Evolutionary conservation across 225 moss, liverwort and hornwort species (phyloP).

Genomic region (Pseudisothecium myosuroides): DNA sequence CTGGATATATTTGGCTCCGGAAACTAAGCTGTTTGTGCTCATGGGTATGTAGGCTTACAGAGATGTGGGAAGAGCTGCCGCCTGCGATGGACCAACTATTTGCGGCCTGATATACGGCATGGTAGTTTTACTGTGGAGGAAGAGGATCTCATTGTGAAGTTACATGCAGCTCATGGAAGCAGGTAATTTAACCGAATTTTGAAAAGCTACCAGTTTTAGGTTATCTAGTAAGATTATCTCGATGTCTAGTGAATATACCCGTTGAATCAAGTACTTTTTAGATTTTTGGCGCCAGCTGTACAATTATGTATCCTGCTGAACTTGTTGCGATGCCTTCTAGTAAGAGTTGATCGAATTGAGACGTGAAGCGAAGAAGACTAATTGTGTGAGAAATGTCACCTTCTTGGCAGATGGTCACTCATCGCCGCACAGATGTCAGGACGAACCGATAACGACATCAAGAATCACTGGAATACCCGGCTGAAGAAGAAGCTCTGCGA

Average conservation of each 20-base stretch:
- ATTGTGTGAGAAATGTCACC: background rate
- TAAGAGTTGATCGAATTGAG: background rate
- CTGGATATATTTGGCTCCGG: background rate
- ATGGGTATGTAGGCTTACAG: conserved; percentile 27
- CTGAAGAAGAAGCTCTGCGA: conserved; percentile 51
- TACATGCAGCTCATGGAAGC: conserved; percentile 58
- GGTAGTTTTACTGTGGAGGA: conserved; percentile 45
- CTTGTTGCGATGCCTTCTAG: background rate
- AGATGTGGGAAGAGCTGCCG: conserved; percentile 54
- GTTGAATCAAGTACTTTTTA: background rate
- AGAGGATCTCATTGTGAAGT: conserved; percentile 48
- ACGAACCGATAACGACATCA: conserved; percentile 46
- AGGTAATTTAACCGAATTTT: conserved; percentile 4
- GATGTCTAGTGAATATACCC: background rate
- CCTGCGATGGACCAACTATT: conserved; percentile 48
- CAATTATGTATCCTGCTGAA: too few species aligned
- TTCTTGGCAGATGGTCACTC: conserved; percentile 34
- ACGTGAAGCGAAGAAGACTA: background rate
- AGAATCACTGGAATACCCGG: conserved; percentile 56
- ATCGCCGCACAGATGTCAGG: conserved; percentile 56
- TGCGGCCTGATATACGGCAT: conserved; percentile 47
- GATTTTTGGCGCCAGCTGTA: too few species aligned
- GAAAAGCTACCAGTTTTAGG: background rate
- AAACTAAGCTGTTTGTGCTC: background rate
- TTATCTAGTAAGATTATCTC: background rate